Evolutionary conservation across 2,329 filamentous ascomycete genomes (phyloP).

Genomic region (Alternaria postmessia): DNA sequence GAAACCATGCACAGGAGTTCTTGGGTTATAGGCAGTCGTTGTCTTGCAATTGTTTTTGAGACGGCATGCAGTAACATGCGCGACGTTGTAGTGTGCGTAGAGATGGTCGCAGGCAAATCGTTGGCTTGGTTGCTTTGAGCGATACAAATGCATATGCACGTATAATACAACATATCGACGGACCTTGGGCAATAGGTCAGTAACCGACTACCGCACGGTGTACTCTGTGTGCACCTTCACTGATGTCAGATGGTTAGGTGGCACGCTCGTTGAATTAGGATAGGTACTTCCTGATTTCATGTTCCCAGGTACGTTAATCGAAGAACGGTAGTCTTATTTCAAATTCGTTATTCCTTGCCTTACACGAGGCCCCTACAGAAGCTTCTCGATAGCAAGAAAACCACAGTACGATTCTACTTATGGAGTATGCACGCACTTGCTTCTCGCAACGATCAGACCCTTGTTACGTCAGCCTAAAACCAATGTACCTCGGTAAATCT

Average conservation of each 20-base stretch:
- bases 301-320: no score
- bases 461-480: background rate
- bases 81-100: background rate
- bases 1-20: background rate
- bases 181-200: background rate
- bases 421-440: background rate
- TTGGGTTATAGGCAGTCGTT: background rate
- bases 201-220: background rate
- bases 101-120: background rate
- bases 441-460: background rate
- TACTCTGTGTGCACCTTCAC: no score
- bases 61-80: background rate
- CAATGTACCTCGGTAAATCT: constrained; percentile 3
- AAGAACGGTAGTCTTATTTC: no score
- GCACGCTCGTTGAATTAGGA: no score
- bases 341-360: no score
- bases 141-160: background rate
- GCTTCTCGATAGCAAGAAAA: no score
- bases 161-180: background rate
- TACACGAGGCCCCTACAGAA: no score
- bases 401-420: background rate
- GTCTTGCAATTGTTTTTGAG: background rate
- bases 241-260: no score
- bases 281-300: no score
- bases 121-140: background rate